Evolutionary conservation across 192 early-diverging fungal genomes (phyloP), one percentile per base, ranked within the genome.

Genomic region (Backusella tuberculispora): DNA sequence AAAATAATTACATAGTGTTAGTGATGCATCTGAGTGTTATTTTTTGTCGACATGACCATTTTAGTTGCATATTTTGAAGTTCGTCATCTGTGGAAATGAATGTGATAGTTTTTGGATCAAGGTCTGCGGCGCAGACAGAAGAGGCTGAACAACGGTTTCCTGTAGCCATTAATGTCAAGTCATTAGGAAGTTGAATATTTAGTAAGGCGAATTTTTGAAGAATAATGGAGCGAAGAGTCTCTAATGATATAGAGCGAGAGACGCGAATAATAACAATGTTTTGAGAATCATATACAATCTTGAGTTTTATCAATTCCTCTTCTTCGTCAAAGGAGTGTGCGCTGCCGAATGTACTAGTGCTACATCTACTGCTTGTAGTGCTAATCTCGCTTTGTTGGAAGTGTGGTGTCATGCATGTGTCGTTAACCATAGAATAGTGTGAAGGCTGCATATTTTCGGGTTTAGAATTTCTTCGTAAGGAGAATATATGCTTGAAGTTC

Each of bases 261-360:
- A 46, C 68, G 13, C 68, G 68, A 15, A 69, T 45, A 6, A 69
- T 46, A 24, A 69, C 44, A 17, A 69, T 69, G 29, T 69, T 69
- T 4, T 69, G 44, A 45, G 24, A 47, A 43, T 69, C 68, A 17
- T 69, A 69, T 5, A 69, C 68, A 46, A 69, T 47, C 21, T 69
- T 69, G 7, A 69, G 15, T 45, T 34, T 45, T 21, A 69, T 69
- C 5, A 42, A 21, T 19, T 47, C 42, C 26, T 37, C 68, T 46
- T 69, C 68, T 34, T 69, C 45, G 21, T 60, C 4, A 19, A 60
- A 3, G 4, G 19, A 60, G 53, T 60, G 53, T 26, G 53, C 53
- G 24, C 53, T 60, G 24, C 21, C 24, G 24, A 26, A 60, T 5
- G 21, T 60, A 12, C 53, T 60, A 26, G 53, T 60, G 10, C 53